phyloP scores from a whole-genome alignment of 1,139 yeast genomes.

The Saccharomyces hybrid region DNA sequence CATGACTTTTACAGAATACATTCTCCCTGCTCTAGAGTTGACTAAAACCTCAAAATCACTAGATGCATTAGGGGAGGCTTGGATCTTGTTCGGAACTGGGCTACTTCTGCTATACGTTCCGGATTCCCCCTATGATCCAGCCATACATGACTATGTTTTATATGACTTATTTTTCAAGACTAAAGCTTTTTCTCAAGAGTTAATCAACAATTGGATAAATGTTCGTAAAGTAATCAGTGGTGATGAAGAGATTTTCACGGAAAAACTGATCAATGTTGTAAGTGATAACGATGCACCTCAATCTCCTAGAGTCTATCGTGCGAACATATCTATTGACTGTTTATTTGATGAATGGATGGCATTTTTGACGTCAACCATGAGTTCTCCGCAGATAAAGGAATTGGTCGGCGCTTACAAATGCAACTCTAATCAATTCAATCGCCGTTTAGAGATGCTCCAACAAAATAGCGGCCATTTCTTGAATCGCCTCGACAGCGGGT shows the following conservation, averaged over 20 bases:
- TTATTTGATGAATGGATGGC: slow-evolving; percentile 80
- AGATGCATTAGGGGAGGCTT: slow-evolving; percentile 51
- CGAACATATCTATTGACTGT: slow-evolving; percentile 48
- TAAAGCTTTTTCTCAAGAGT: slow-evolving; percentile 24
- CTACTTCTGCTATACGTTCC: slow-evolving; percentile 71
- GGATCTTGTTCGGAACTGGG: slow-evolving; percentile 62
- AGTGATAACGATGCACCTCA: slow-evolving; percentile 34
- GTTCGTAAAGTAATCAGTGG: slow-evolving; percentile 51
- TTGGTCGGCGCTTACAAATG: slow-evolving; percentile 34
- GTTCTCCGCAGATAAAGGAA: slow-evolving; percentile 38
- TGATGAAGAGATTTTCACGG: slow-evolving; percentile 38
- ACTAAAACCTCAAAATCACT: slow-evolving; percentile 9
- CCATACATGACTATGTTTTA: slow-evolving; percentile 69
- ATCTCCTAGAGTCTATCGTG: slow-evolving; percentile 63
- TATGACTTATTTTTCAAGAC: slow-evolving; percentile 39
- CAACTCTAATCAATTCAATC: slow-evolving; percentile 17
- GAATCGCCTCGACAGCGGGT: slow-evolving; percentile 48
- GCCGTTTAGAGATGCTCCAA: slow-evolving; percentile 56
- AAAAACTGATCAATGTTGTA: slow-evolving; percentile 35
- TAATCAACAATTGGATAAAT: slow-evolving; percentile 40
- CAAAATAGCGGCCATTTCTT: slow-evolving; percentile 64
- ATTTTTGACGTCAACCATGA: slow-evolving; percentile 57
- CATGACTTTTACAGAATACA: slow-evolving; percentile 29
- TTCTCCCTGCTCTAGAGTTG: slow-evolving; percentile 40
- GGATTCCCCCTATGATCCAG: slow-evolving; percentile 82